Conservation (phyloP, 768 basidiomycete genomes). For the Brasilioporus rufonigricans region DNA sequence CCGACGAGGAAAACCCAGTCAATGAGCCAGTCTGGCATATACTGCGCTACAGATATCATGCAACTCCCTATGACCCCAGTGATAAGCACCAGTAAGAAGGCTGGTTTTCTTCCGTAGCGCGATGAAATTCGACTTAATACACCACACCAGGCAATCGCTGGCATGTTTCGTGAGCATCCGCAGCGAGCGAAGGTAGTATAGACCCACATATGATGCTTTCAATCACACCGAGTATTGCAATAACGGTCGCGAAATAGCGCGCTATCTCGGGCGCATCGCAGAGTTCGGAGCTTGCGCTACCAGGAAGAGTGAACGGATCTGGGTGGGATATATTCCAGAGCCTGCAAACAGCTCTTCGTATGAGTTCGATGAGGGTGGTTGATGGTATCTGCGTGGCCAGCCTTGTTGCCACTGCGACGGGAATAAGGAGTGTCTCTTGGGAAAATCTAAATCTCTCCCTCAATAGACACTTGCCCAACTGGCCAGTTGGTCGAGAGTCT, state of each 20-base stretch:
- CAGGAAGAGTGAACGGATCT: conserved; percentile 5
- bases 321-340: conserved; percentile 18
- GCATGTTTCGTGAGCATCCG: neutral
- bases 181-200: neutral
- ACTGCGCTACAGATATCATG: conserved; percentile 17
- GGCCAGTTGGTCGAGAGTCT: neutral
- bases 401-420: conserved; percentile 22
- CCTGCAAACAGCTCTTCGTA: conserved; percentile 26
- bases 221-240: conserved; percentile 9
- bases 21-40: conserved; percentile 9
- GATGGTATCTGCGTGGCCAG: conserved; percentile 22
- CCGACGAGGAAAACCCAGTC: conserved; percentile 15
- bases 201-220: conserved; percentile 26
- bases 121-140: conserved; percentile 24
- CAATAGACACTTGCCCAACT: neutral
- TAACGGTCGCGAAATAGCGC: conserved; percentile 18
- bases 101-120: conserved; percentile 27
- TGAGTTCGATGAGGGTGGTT: conserved; percentile 27
- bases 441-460: too few relatives aligned
- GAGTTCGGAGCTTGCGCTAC: conserved; percentile 3
- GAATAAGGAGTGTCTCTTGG: conserved; percentile 22
- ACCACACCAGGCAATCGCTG: conserved; percentile 27
- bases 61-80: conserved; percentile 4
- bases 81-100: conserved; percentile 12
- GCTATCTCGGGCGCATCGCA: conserved; percentile 24